These are phyloP conservation scores for Hypoxylon sp. DNA, from an alignment of 2,329 filamentous ascomycete species.

Conservation along the genomic window DNA sequence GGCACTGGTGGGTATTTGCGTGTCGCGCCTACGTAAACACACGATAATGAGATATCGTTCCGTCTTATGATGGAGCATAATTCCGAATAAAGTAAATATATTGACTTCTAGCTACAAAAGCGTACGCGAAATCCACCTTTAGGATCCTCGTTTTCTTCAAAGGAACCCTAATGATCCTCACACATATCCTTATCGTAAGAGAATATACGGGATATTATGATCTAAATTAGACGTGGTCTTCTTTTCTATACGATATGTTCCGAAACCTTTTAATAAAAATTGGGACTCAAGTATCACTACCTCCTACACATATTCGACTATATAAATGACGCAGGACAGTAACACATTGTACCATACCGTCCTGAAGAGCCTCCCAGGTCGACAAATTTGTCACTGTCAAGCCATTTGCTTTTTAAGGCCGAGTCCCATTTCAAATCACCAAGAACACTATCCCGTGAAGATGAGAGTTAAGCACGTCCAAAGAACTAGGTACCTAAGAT, in stretches of 20 bases:
- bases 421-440: not conserved
- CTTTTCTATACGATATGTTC: not conserved
- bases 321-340: slow-evolving; percentile 45
- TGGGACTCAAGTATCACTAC: slow-evolving; percentile 7
- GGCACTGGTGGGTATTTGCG: slow-evolving; percentile 10
- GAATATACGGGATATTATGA: not conserved
- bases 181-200: not conserved
- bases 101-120: not conserved
- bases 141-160: no score
- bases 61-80: slow-evolving; percentile 20
- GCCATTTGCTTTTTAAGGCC: slow-evolving; percentile 12
- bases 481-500: not conserved
- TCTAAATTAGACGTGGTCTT: not conserved
- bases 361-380: not conserved
- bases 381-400: slow-evolving; percentile 1
- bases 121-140: not conserved
- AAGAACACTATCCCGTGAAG: slow-evolving; percentile 5
- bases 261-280: not conserved
- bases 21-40: slow-evolving; percentile 24
- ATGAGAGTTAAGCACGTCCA: not conserved
- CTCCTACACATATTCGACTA: slow-evolving; percentile 8
- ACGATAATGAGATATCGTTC: slow-evolving; percentile 2
- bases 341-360: slow-evolving; percentile 17
- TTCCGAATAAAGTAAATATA: not conserved
- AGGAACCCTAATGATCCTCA: not conserved